Evolutionary conservation across 371 early-diverging fungal species (phyloP).

Genomic region (Cokeromyces recurvatus): DNA sequence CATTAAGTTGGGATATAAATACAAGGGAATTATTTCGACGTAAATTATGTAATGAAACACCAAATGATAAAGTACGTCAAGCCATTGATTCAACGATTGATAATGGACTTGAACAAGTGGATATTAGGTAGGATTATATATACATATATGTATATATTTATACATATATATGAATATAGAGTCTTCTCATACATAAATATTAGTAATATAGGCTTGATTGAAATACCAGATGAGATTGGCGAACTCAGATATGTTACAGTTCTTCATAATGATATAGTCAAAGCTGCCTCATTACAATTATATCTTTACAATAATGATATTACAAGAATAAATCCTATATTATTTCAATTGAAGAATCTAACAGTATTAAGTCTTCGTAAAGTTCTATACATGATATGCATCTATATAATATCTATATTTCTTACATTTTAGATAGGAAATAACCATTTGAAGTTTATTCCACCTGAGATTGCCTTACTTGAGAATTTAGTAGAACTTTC

Average conservation of each 20-base stretch:
- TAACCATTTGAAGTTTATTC: conserved; percentile 40
- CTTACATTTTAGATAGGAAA: no score
- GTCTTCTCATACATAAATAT: no score
- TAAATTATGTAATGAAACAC: conserved; percentile 7
- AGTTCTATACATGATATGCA: no score
- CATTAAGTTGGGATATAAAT: conserved; percentile 19
- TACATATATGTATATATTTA: not conserved
- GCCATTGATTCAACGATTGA: conserved; percentile 49
- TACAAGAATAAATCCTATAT: conserved; percentile 27
- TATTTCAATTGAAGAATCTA: conserved; percentile 46
- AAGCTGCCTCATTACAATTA: conserved; percentile 42
- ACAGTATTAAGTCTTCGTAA: conserved; percentile 54
- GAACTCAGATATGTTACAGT: conserved; percentile 51
- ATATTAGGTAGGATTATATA: conserved; percentile 42
- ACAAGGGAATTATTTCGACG: conserved; percentile 6
- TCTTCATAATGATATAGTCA: conserved; percentile 42
- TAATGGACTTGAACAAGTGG: conserved; percentile 47
- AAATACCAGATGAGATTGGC: conserved; percentile 48
- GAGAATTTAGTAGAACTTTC: conserved; percentile 54
- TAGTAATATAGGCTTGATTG: conserved; percentile 26
- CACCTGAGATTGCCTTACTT: conserved; percentile 54
- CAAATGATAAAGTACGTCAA: conserved; percentile 36
- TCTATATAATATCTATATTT: no score
- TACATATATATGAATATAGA: no score
- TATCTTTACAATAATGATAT: conserved; percentile 47